Evolutionary conservation across 768 basidiomycete genomes (phyloP), one percentile per base, ranked within the genome.

Genomic region (Cystobasidium tubakii): DNA sequence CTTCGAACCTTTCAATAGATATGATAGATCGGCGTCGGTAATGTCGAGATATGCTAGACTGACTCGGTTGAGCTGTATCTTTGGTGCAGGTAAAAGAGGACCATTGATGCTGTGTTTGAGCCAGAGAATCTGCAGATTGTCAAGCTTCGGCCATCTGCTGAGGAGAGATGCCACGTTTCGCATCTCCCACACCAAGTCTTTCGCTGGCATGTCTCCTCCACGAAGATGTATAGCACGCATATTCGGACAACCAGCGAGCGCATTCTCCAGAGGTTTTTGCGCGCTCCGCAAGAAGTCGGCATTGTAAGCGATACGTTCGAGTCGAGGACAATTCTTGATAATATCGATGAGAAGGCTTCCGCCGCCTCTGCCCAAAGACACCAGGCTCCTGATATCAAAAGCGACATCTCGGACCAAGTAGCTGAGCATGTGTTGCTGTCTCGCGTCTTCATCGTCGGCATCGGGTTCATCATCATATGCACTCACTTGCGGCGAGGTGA

Each of bases 51-150:
- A 77, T 57, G 67, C 29, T 1, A 76, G 12, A 4, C 76, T 77
- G 17, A 79, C 76, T 72, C 78, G 78, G 74, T 77, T 77, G 42
- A 79, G 74, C 34, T 77, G 75, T 1, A 77, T 77, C 23, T 74
- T 66, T 13, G 77, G 44, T 6, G 75, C 69, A 25, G 77, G 78
- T 1, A 74, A 66, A 9, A 78, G 75, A 1, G 76, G 77, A 2
- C 75, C 71, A 57, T 77, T 29, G 27, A 50, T 36, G 29, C 39
- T 64, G 62, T 34, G 43, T 43, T 73, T 69, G 15, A 66, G 72
- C 66, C 62, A 36, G 7, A 60, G 19, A 10, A 71, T 19, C 36
- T 71, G 69, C 10, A 71, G 55, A 19, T 71, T 53, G 13, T 60
- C 31, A 2, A 71, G 69, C n/a, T 39, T 29, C 6, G 53, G 25